Conservation (phyloP, 768 basidiomycete species). For the Asterophora parasitica region DNA sequence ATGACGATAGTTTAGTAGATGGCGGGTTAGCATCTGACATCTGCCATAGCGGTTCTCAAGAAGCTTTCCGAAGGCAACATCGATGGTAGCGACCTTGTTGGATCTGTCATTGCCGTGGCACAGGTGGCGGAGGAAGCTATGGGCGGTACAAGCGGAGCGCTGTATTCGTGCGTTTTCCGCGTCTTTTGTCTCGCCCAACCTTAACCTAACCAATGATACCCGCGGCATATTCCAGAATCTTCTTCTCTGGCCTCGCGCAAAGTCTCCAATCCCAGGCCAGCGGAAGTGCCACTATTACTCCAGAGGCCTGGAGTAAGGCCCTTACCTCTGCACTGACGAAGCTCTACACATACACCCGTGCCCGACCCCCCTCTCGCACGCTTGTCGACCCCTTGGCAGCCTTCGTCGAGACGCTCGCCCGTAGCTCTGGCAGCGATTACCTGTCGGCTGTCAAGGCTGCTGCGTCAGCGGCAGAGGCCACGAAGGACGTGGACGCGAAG, state of each 20-base stretch:
- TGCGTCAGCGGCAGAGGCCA: conserved; percentile 63
- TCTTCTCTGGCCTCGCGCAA: conserved; percentile 85
- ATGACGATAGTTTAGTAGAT: conserved; percentile 6
- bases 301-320: conserved; percentile 56
- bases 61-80: conserved; percentile 53
- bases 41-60: conserved; percentile 51
- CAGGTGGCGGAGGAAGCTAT: conserved; percentile 76
- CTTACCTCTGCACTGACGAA: conserved; percentile 52
- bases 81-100: conserved; percentile 58
- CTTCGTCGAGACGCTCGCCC: conserved; percentile 51
- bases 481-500: conserved; percentile 73
- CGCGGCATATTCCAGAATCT: conserved; percentile 55
- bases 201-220: background rate
- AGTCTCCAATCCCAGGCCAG: conserved; percentile 43
- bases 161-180: conserved; percentile 70
- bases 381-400: conserved; percentile 88
- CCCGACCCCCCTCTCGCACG: conserved; percentile 85
- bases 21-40: background rate
- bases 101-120: conserved; percentile 62
- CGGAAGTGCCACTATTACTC: conserved; percentile 32
- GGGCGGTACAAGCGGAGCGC: conserved; percentile 88
- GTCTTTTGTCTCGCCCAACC: background rate
- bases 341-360: conserved; percentile 81
- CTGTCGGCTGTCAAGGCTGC: conserved; percentile 56
- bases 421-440: conserved; percentile 28